phyloP scores from a whole-genome alignment of 2,329 filamentous ascomycete genomes.

The Xylaria sp. region DNA sequence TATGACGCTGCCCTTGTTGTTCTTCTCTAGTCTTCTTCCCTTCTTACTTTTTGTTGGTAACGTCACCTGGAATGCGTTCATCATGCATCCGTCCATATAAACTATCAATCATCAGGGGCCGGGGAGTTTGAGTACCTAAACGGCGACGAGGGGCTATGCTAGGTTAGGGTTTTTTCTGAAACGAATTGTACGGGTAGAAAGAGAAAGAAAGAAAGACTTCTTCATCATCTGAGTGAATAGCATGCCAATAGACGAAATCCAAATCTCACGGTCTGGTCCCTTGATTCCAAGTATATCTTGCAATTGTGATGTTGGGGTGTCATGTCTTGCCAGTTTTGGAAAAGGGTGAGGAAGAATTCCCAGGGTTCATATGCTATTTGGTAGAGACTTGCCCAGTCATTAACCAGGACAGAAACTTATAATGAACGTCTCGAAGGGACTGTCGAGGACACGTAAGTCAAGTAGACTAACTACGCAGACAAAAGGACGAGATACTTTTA shows the following conservation, averaged over 20 bases:
- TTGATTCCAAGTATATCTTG: background rate
- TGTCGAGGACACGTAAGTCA: too few relatives aligned
- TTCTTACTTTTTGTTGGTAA: background rate
- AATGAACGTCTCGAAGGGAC: background rate
- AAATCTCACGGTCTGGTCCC: conserved; percentile 2
- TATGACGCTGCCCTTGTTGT: conserved; percentile 7
- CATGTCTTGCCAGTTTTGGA: background rate
- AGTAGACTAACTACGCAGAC: too few relatives aligned
- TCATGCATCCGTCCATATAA: conserved; percentile 18
- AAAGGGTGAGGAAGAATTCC: background rate
- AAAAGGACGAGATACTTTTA: too few relatives aligned
- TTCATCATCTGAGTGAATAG: conserved; percentile 17
- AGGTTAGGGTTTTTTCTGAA: conserved; percentile 5
- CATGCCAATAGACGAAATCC: conserved; percentile 27
- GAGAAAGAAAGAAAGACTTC: background rate
- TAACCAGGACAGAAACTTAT: too few relatives aligned
- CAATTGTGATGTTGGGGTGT: background rate
- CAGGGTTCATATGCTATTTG: background rate
- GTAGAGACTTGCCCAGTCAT: background rate
- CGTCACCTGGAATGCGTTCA: conserved; percentile 22
- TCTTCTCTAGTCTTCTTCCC: background rate
- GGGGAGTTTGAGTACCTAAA: conserved; percentile 34
- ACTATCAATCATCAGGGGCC: conserved; percentile 17
- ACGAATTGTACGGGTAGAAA: conserved; percentile 31
- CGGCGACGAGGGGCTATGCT: conserved; percentile 18